Evolutionary conservation across 768 basidiomycete genomes (phyloP), one percentile per base, ranked within the genome.

Genomic region (Termitomyces sp.): DNA sequence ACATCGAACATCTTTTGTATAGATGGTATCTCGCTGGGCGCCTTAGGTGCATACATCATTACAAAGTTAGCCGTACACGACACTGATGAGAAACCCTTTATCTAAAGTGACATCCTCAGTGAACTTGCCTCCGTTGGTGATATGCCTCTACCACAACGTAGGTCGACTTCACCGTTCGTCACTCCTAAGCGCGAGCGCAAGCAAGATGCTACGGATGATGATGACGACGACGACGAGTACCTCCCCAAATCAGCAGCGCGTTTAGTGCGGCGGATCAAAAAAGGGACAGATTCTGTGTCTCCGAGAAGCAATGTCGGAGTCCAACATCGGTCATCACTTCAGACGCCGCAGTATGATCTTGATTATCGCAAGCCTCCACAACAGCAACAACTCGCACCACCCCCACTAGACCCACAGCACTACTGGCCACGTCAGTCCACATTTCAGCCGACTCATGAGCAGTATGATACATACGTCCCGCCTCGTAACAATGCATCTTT

Each of bases 111-210:
- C 63, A 80, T 90, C 49, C 72, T 89, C 5, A 85, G 81, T 57
- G 88, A 90, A 62, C 75, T 90, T 2, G 86, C 87, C 6, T 84
- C 79, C 0, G 87, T 85, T 4, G 87, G 87, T 3, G 86, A 89
- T 32, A 75, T 89, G 1, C 87, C 86, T 0, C 74, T 89, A 2
- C 87, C 87, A 2, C 76, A 79, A 56, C 82, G 79, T 53, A 81
- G 82, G 1, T 72, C 79, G 2, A 38, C 43, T 30, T 61, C 57
- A 26, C 57, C 60, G 8, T n/a, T 41, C 4, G 26, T 50, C 9
- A 76, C 70, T 10, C 77, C 79, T 58, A 90, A 90, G 59, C 84
- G 88, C 13, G 85, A 84, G 52, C 77, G 87, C 47, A 83, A 82
- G 52, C 46, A 40, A 71, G 80, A 14, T 82, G 83, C 52, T 76